Conservation (phyloP, 768 basidiomycete genomes). For the Termitomyces sp. region DNA sequence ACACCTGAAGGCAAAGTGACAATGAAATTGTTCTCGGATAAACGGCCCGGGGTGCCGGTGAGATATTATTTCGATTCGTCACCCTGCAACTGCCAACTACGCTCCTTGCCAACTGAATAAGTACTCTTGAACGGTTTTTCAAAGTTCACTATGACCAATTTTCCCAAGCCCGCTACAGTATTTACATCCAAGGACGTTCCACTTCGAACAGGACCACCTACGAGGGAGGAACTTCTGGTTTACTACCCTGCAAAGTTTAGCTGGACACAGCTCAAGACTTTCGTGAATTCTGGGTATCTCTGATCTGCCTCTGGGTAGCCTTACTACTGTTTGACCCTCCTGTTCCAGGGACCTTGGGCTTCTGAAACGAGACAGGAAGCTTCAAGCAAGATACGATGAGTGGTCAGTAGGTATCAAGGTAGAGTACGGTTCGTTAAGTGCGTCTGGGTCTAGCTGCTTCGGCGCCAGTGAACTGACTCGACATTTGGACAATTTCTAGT, state of each 20-base stretch:
- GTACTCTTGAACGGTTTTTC: neutral
- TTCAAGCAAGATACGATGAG: conserved; percentile 64
- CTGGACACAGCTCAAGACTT: conserved; percentile 71
- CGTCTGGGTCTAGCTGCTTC: conserved; percentile 13
- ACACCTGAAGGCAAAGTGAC: too few relatives aligned
- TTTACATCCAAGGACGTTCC: conserved; percentile 28
- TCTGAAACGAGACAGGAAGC: conserved; percentile 65
- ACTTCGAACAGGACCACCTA: conserved; percentile 60
- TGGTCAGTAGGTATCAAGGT: conserved; percentile 55
- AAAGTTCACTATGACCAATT: conserved; percentile 6
- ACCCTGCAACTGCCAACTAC: neutral
- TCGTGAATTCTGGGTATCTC: conserved; percentile 73
- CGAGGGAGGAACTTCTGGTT: conserved; percentile 57
- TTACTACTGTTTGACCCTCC: neutral
- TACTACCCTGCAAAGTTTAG: conserved; percentile 77
- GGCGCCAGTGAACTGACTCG: neutral
- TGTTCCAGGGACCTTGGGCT: conserved; percentile 70
- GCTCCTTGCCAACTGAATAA: neutral
- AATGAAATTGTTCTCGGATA: too few relatives aligned
- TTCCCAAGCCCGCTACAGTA: neutral
- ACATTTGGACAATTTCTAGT: conserved; percentile 31
- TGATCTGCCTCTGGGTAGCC: neutral
- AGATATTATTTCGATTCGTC: neutral
- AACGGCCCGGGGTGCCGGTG: too few relatives aligned
- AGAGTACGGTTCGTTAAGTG: conserved; percentile 67